Evolutionary conservation across 2,329 filamentous ascomycete genomes (phyloP).

Genomic region (Colletotrichum kahawae): DNA sequence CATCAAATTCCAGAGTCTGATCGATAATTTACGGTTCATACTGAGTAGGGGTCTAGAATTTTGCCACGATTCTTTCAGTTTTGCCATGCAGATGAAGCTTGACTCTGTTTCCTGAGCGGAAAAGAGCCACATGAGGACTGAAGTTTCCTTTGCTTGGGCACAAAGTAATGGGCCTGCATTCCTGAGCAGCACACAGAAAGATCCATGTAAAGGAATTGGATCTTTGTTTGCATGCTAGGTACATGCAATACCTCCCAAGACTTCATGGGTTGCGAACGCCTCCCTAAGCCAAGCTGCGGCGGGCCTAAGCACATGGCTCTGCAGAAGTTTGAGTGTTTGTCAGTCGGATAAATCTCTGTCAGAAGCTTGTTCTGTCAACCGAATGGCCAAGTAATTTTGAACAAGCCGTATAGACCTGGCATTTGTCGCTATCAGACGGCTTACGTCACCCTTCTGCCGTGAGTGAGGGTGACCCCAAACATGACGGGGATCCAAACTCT

Average conservation of each 20-base stretch:
- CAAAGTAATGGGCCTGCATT: neutral
- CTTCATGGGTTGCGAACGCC: neutral
- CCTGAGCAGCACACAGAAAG: neutral
- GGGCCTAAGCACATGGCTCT: neutral
- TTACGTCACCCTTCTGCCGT: neutral
- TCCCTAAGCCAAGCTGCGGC: neutral
- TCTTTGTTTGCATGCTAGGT: neutral
- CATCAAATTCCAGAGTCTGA: neutral
- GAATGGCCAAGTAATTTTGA: rapidly evolving
- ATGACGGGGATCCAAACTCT: neutral
- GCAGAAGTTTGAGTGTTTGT: neutral
- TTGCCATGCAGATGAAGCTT: neutral
- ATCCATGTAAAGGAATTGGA: neutral
- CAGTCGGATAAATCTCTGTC: neutral
- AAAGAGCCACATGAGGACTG: neutral
- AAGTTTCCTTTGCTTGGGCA: rapidly evolving
- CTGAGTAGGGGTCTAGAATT: no score
- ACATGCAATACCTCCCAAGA: neutral
- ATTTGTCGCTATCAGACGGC: neutral
- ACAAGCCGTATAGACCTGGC: neutral
- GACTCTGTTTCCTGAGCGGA: neutral
- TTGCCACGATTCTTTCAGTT: no score
- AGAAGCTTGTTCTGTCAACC: neutral
- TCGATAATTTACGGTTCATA: no score
- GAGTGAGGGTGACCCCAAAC: neutral